Conservation (phyloP, 1,284 basidiomycete species). For the Trichosporon sp. region DNA sequence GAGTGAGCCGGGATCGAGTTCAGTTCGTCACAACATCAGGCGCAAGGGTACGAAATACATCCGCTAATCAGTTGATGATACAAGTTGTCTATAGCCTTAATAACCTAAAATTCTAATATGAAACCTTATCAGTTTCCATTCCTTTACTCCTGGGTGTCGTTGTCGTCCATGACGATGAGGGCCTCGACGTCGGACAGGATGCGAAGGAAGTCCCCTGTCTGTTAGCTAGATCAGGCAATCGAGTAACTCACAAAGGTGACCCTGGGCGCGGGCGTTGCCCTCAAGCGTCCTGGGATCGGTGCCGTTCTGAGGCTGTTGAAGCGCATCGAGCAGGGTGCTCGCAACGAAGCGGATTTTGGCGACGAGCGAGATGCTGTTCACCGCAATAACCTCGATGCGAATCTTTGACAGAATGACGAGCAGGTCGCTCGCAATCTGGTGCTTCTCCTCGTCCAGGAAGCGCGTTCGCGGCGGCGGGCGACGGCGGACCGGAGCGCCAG, state of each 20-base stretch:
- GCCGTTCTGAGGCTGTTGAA: slow-evolving; percentile 56
- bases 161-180: slow-evolving; percentile 46
- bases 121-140: neutral
- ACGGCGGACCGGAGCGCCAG: slow-evolving; percentile 60
- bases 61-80: slow-evolving; percentile 15
- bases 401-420: slow-evolving; percentile 83
- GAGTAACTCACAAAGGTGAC: slow-evolving; percentile 62
- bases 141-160: slow-evolving; percentile 24
- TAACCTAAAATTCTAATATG: slow-evolving; percentile 13
- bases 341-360: slow-evolving; percentile 88
- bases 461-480: slow-evolving; percentile 20
- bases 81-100: neutral
- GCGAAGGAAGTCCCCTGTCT: slow-evolving; percentile 80
- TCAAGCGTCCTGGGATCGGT: slow-evolving; percentile 18
- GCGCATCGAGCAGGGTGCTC: slow-evolving; percentile 80
- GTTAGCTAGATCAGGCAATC: neutral
- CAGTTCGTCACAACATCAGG: slow-evolving; percentile 5
- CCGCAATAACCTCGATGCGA: slow-evolving; percentile 85
- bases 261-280: slow-evolving; percentile 71
- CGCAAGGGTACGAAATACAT: neutral
- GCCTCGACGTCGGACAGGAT: slow-evolving; percentile 81
- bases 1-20: too few species aligned
- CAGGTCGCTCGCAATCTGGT: slow-evolving; percentile 61
- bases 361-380: slow-evolving; percentile 72
- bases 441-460: slow-evolving; percentile 41